Evolutionary conservation across 1,284 basidiomycete genomes (phyloP), one percentile per base, ranked within the genome.

Genomic region (Leccinum huronense): DNA sequence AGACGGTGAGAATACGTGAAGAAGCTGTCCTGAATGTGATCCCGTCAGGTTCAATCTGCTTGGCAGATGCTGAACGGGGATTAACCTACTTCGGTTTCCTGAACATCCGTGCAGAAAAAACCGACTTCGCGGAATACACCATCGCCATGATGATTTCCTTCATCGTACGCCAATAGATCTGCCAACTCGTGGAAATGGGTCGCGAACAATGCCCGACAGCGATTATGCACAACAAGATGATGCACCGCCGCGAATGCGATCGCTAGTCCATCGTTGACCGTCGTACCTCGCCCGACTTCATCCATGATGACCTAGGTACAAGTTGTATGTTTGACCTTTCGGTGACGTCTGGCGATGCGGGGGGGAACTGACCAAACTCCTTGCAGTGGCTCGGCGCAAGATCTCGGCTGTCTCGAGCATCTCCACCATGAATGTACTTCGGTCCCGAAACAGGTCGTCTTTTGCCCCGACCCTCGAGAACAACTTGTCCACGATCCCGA

Each of bases 151-250:
- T 79, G 72, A 53, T 64, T 58, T 59, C 76, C 67, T 13, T 76
- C 73, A 30, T 78, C 74, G 69, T 87, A 86, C 0, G 88, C 88
- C 19, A 97, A 80, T 85, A 98, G 89, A 67, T 93, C 89, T 2
- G 90, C 90, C 11, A 99, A 79, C 72, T 98, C 95, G 75, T 98
- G 95, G 72, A 98, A 98, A 77, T 99, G 97, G 11, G 97, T 99
- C 3, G 97, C 97, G 73, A 99, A 99, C 31, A 99, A 80, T 2
- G 92, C 86, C 27, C 95, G 86, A 73, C 92, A 95, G 60, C 81
- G 79, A 71, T 93, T 95, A n/a, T 84, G 78, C 16, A 81, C 78
- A 54, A 91, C 79, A 14, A 99, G 84, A 72, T 97, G 89, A 72
- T 95, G 87, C 13, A 97, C 81, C 1, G 95, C 89, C 0, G 94